Conservation (phyloP, 2,329 filamentous ascomycete species). For the Arthroderma uncinatum region DNA sequence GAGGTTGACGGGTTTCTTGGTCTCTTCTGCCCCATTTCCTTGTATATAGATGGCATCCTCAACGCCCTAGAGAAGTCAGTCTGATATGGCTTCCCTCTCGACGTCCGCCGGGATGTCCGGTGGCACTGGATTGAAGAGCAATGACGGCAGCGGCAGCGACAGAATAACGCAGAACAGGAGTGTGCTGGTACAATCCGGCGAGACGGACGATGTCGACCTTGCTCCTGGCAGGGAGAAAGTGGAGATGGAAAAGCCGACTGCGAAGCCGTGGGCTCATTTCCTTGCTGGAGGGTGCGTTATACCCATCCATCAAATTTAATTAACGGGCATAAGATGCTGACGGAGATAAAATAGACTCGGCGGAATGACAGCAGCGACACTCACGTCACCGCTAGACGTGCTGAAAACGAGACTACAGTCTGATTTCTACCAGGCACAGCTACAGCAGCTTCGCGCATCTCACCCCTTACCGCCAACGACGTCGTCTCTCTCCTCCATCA, state of each 20-base stretch:
- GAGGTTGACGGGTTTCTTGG: not conserved
- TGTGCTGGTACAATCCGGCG: constrained; percentile 24
- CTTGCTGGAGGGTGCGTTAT: constrained; percentile 70
- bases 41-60: not conserved
- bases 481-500: constrained; percentile 36
- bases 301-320: constrained; percentile 10
- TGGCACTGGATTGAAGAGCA: not conserved
- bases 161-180: constrained; percentile 9
- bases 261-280: constrained; percentile 82
- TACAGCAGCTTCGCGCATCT: constrained; percentile 28
- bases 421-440: constrained; percentile 82
- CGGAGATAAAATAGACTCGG: constrained; percentile 49
- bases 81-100: not conserved
- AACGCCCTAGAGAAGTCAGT: not conserved
- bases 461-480: constrained; percentile 7
- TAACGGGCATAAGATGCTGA: constrained; percentile 10
- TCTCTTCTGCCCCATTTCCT: not conserved
- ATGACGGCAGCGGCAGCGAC: not conserved
- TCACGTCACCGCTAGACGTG: constrained; percentile 90
- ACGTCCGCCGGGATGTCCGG: not conserved
- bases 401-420: constrained; percentile 88
- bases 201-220: constrained; percentile 27
- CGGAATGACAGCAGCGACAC: constrained; percentile 79
- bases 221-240: constrained; percentile 17
- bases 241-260: constrained; percentile 8